Base-by-base conservation (phyloP, 176 grass and related monocot species). In the Avena atlantica region DNA sequence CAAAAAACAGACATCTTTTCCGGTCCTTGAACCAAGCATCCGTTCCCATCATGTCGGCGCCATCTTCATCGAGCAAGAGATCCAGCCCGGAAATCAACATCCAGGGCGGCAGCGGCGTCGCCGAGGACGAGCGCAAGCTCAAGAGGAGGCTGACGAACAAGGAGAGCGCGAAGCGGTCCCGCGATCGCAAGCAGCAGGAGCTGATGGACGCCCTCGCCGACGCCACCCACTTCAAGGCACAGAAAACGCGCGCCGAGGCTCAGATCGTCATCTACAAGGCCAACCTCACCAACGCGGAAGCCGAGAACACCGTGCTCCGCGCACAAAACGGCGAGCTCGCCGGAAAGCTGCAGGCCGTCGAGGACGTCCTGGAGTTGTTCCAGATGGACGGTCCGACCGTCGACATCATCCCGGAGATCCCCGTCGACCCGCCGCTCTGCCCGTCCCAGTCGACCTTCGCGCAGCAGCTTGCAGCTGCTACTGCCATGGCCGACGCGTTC, bases 131-230 rank as follows among this genome's bases (percentile, higher is more conserved):
- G 63, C 84, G 88, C 27, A 95, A 95, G 91, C 81, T 86, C 25
- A 95, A 93, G 91, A 86, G 93, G 88, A 95, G 89, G 93, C 84
- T 92, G 19, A 93, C 93, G 21, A 95, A 95, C 78, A 80, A 91
- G 86, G 91, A 95, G 76, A 93, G 91, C 16, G 93, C 93, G 12
- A 83, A 84, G 44, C 89, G 91, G 2, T 92, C 93, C 1, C 89
- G 93, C 42, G 85, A 83, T 59, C 79, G 64, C 64, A 95, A 95
- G 91, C 91, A 95, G 86, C 88, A 92, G 91, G 50, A 75, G 2
- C 56, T 95, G 84, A 86, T 85, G 69, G 86, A 93, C 64, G 83
- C 92, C 40, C 80, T 91, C 27, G 79, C 68, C 19, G 82, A 91
- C 81, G 72, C 52, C 52, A 71, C 83, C 27, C 80, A 83, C 56